These are phyloP conservation scores for Epicoccum nigrum DNA, from an alignment of 2,329 filamentous ascomycete species.

Conservation along the genomic window DNA sequence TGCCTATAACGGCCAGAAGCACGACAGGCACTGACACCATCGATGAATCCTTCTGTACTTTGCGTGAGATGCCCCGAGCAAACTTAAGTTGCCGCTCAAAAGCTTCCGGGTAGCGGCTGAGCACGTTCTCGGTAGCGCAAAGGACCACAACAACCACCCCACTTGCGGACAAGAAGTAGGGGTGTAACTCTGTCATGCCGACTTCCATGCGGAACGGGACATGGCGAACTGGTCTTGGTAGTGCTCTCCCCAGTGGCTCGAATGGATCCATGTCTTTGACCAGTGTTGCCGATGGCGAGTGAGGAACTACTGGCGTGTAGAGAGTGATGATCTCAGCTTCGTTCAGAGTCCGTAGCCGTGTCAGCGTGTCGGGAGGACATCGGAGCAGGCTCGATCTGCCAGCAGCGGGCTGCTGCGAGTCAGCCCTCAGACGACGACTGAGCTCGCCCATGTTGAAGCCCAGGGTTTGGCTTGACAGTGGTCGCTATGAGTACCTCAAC, in stretches of 20 bases:
- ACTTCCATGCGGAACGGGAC: constrained; percentile 70
- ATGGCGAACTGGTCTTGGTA: constrained; percentile 69
- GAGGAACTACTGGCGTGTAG: constrained; percentile 63
- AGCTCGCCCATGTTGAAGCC: constrained; percentile 10
- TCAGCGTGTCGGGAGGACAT: constrained; percentile 32
- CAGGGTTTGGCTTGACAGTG: neutral
- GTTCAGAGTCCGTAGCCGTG: constrained; percentile 43
- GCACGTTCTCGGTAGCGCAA: constrained; percentile 40
- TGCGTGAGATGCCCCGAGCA: constrained; percentile 28
- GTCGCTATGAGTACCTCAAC: neutral
- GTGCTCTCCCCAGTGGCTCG: constrained; percentile 69
- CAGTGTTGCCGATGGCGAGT: constrained; percentile 38
- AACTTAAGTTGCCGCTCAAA: constrained; percentile 43
- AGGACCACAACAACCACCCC: constrained; percentile 65
- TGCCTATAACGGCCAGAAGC: constrained; percentile 33
- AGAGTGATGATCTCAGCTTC: constrained; percentile 51
- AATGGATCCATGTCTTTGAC: constrained; percentile 68
- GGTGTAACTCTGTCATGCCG: constrained; percentile 69
- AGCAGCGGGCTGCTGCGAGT: constrained; percentile 13
- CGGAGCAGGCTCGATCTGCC: constrained; percentile 32
- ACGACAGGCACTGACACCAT: constrained; percentile 32
- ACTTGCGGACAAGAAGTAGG: constrained; percentile 66
- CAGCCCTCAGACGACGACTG: constrained; percentile 1
- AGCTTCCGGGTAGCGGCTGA: constrained; percentile 27
- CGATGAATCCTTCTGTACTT: constrained; percentile 20